Evolutionary conservation across 192 early-diverging fungal species (phyloP), one percentile per base, ranked within the genome.

Genomic region (Chytriomyces sp.): DNA sequence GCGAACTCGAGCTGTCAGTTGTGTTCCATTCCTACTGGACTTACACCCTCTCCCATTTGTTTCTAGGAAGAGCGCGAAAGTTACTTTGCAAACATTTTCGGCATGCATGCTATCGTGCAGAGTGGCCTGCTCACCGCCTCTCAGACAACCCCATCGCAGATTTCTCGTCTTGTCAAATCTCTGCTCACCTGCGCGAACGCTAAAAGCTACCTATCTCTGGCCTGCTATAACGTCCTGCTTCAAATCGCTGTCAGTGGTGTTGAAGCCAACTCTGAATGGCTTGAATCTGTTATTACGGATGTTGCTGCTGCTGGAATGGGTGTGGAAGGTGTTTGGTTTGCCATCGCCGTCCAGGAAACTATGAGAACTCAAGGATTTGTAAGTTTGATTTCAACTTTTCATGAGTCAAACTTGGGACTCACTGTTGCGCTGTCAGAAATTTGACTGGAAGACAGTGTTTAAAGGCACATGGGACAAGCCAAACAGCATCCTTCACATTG

Each of bases 41-140:
- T 5, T 67, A 45, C 20, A 68, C 53, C 35, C 26, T 69, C 13
- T 16, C 1, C 35, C 35, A 35, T 35, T 35, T 35, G 35, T 35
- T 35, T 35, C 35, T 89, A 95, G 90, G 98, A 99, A 82, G 91
- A 92, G 77, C 87, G 92, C 50, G 95, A 98, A 77, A 91, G 93
- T 81, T 84, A 91, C 70, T 96, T 98, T 81, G 96, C 94, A 57
- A 91, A 95, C 62, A 86, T 98, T 69, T 97, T 99, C 87, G 94
- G 96, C 10, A 79, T 91, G 65, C 89, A 93, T 86, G 90, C 92
- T 43, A 88, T 98, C 43, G 87, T 94, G 43, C 87, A 91, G 65
- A 91, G 96, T 18, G 93, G 93, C 9, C 87, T 95, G 59, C 64
- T 97, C 1, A 73, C 81, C 23, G 85, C 92, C n/a, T 53, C 83